Percentiles rank a stretch among this genome's conserved stretches.
phyloP scores from a whole-genome alignment of 2,329 filamentous ascomycete species.

The Ophiostoma populinum region DNA sequence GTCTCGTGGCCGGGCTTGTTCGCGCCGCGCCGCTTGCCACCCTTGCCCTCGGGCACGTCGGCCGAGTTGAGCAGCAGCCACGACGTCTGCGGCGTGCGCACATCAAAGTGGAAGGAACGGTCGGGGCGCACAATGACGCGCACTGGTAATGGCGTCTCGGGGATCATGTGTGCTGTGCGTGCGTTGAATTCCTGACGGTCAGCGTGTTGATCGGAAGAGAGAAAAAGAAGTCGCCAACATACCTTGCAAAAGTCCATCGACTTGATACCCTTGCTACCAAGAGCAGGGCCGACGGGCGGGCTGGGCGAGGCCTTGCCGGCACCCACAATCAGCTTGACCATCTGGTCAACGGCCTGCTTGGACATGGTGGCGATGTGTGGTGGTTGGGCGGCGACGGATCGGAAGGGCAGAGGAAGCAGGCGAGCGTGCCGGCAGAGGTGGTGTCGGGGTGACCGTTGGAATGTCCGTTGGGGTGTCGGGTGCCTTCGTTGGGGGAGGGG shows the following conservation, averaged over 20 bases:
- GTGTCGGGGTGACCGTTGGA: no score
- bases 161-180: slow-evolving; percentile 64
- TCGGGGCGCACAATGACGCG: slow-evolving; percentile 86
- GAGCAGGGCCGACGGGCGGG: slow-evolving; percentile 86
- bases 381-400: no score
- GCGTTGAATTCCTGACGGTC: slow-evolving; percentile 79
- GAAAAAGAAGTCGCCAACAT: not conserved
- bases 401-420: no score
- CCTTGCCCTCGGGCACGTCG: slow-evolving; percentile 51
- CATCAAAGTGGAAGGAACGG: slow-evolving; percentile 79
- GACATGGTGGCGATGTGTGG: slow-evolving; percentile 26
- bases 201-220: not conserved
- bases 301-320: slow-evolving; percentile 89
- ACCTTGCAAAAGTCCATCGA: slow-evolving; percentile 99
- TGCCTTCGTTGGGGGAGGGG: not conserved
- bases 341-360: slow-evolving; percentile 42
- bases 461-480: no score
- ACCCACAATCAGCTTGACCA: slow-evolving; percentile 95
- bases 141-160: slow-evolving; percentile 76
- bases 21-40: slow-evolving; percentile 65
- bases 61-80: slow-evolving; percentile 77
- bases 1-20: slow-evolving; percentile 56
- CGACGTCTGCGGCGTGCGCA: slow-evolving; percentile 88
- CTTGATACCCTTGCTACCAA: slow-evolving; percentile 96
- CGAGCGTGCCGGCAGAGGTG: no score